Base-by-base conservation (phyloP, 208 protist genomes). In the Crithidia expoeki region DNA sequence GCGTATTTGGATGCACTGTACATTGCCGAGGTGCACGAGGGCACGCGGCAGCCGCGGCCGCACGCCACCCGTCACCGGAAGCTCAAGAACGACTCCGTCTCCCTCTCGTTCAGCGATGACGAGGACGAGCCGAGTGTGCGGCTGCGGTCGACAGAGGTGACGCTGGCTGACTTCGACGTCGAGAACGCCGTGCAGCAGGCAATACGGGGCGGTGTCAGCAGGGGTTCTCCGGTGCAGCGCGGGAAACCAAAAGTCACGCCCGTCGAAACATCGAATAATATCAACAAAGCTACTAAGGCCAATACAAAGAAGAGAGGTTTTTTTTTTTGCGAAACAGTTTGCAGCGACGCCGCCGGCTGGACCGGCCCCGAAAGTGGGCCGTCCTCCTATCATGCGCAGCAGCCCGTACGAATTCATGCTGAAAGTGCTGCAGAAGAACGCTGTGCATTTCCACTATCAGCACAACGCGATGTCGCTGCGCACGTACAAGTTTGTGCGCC, bases 361-460 rank as follows among this genome's bases (percentile, higher is more conserved):
- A n/a, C n/a, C n/a, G n/a, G n/a, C n/a, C n/a, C n/a, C n/a, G n/a
- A n/a, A n/a, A n/a, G n/a, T n/a, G n/a, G n/a, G n/a, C n/a, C n/a
- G n/a, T 42, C 36, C 36, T 6, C 36, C 36, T 12, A 42, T 16
- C 36, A 59, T 25, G 19, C 53, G 19, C 10, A 28, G 19, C 57
- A 76, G 36, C 19, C 2, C 33, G 5, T 70, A 65, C 21, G 53
- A 53, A 4, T 17, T 65, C n/a, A 78, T 84, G 68, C 78, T 90
- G 52, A 34, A 66, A 40, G 42, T 80, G 56, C 75, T 92, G 55
- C 73, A 80, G 19, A 68, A 71, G 46, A 59, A 74, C 17, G 65
- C 70, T 19, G 68, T 72, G 17, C 88, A 80, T 9, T 75, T 79
- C 55, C 86, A 89, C 72, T 66, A 91, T n/a, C 91, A 96, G 42